Percentiles rank a stretch among this genome's conserved stretches.
Conservation (phyloP, 2,329 filamentous ascomycete genomes). For the Fusarium circinatum region DNA sequence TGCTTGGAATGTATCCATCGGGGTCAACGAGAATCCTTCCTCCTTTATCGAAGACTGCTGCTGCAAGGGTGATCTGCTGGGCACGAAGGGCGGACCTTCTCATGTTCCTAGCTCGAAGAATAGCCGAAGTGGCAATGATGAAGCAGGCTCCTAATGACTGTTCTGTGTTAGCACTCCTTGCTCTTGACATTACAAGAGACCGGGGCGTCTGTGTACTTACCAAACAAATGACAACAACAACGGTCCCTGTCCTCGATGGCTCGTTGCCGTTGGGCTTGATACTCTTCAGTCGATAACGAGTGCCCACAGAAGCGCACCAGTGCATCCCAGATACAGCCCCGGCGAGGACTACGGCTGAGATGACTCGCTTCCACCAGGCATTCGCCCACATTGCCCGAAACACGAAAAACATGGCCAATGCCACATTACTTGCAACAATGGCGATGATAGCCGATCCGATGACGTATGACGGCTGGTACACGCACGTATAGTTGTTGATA, state of each 20-base stretch:
- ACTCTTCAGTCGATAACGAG: constrained; percentile 69
- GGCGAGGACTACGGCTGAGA: constrained; percentile 75
- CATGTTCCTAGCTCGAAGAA: constrained; percentile 64
- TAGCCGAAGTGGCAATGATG: constrained; percentile 65
- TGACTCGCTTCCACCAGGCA: constrained; percentile 77
- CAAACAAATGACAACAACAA: constrained; percentile 78
- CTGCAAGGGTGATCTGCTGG: constrained; percentile 68
- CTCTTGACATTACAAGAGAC: neutral
- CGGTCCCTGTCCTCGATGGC: constrained; percentile 70
- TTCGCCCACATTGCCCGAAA: constrained; percentile 81
- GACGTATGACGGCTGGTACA: constrained; percentile 69
- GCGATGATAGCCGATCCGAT: constrained; percentile 78
- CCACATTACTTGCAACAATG: constrained; percentile 74
- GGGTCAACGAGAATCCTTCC: constrained; percentile 76
- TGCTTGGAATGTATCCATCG: constrained; percentile 74
- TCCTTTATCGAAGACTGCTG: constrained; percentile 73
- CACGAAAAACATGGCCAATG: constrained; percentile 81
- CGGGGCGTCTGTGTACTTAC: constrained; percentile 56
- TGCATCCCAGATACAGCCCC: constrained; percentile 87
- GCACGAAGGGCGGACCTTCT: constrained; percentile 67
- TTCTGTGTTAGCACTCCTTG: neutral
- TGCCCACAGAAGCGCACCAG: constrained; percentile 81
- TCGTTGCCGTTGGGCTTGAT: constrained; percentile 49
- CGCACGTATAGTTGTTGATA: constrained; percentile 78
- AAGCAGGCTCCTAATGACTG: constrained; percentile 71